phyloP scores from a whole-genome alignment of 2,329 filamentous ascomycete species.

The Ampelomyces quisqualis region DNA sequence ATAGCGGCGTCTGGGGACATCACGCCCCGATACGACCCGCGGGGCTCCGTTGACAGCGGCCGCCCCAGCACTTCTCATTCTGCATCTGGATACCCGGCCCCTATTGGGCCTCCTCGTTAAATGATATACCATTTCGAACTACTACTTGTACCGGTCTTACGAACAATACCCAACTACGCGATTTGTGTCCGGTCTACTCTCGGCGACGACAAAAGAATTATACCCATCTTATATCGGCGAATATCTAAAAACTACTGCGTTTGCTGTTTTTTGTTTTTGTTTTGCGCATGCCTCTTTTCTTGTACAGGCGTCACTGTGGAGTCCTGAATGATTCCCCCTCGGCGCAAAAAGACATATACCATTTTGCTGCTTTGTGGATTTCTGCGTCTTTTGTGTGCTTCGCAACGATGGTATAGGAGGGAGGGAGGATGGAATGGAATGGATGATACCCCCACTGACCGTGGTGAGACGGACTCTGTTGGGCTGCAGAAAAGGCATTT shows the following conservation, averaged over 20 bases:
- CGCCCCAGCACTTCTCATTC: constrained; percentile 94
- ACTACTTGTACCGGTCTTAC: constrained; percentile 39
- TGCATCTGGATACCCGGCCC: constrained; percentile 95
- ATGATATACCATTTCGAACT: constrained; percentile 42
- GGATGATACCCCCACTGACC: constrained; percentile 24
- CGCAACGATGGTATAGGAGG: constrained; percentile 6
- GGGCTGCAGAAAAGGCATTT: constrained; percentile 13
- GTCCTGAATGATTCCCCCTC: constrained; percentile 41
- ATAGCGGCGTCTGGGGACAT: constrained; percentile 67
- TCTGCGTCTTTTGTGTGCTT: constrained; percentile 5
- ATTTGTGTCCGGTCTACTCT: constrained; percentile 26
- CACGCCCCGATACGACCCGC: constrained; percentile 79
- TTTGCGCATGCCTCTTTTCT: constrained; percentile 15
- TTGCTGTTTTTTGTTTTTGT: constrained; percentile 20
- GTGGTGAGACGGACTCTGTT: constrained; percentile 27
- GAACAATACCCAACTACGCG: constrained; percentile 40
- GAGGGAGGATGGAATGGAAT: too few relatives aligned
- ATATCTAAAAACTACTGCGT: constrained; percentile 39
- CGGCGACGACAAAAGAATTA: constrained; percentile 46
- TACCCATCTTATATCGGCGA: constrained; percentile 41
- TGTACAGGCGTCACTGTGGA: constrained; percentile 27
- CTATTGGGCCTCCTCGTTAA: constrained; percentile 88
- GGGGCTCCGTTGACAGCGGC: constrained; percentile 86
- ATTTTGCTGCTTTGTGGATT: constrained; percentile 42
- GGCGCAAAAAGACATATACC: constrained; percentile 48